phyloP scores from a whole-genome alignment of 2,329 filamentous ascomycete species.

The Setomelanomma holmii region DNA sequence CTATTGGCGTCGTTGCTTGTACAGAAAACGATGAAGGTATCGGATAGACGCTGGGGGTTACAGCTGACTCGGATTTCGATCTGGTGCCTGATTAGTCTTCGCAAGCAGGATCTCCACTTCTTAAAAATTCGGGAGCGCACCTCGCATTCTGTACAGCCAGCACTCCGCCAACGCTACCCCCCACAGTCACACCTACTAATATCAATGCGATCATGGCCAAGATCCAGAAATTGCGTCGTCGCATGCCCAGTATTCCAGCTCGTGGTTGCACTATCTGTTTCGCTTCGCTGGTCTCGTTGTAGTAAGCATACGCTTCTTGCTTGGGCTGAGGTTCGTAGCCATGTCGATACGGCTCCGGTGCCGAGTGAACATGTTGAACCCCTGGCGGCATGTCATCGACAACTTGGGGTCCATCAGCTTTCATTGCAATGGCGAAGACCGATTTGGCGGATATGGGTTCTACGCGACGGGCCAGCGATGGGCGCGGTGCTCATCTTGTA shows the following conservation, averaged over 20 bases:
- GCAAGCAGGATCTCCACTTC: too few relatives aligned
- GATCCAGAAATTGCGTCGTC: neutral
- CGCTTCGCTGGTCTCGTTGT: neutral
- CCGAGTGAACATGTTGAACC: neutral
- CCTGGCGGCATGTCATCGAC: neutral
- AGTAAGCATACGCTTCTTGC: neutral
- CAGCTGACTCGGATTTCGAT: neutral
- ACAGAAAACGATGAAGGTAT: neutral
- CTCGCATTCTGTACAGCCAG: slow-evolving; percentile 8
- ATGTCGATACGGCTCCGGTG: neutral
- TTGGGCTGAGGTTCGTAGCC: neutral
- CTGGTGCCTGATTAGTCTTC: neutral
- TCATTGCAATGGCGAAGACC: neutral
- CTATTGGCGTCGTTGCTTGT: neutral
- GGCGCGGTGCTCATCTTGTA: too few relatives aligned
- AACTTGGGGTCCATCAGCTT: neutral
- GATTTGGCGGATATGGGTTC: too few relatives aligned
- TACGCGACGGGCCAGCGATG: too few relatives aligned
- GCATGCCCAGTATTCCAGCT: neutral
- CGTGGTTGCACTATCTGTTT: neutral
- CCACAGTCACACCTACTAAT: slow-evolving; percentile 1
- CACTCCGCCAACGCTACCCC: slow-evolving; percentile 11
- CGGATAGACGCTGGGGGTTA: neutral
- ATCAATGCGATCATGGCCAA: neutral
- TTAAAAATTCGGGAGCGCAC: slow-evolving; percentile 1